phyloP scores from a whole-genome alignment of 352 stramenopile genomes.

The Pythium periplocum region DNA sequence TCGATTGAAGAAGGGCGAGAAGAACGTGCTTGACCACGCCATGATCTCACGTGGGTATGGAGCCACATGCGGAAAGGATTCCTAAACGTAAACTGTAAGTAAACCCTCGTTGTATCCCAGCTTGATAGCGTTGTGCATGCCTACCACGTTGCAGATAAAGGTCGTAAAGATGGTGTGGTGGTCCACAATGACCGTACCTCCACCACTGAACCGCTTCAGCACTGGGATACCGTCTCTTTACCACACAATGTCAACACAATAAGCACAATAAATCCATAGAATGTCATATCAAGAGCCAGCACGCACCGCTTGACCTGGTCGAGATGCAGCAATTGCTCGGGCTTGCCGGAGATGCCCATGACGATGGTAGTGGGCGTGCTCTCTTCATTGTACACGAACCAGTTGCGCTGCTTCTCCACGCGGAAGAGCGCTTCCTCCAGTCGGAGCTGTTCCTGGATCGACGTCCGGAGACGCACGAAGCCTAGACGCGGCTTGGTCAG shows the following conservation, averaged over 20 bases:
- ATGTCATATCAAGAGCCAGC: conserved; percentile 3
- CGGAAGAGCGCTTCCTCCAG: conserved; percentile 93
- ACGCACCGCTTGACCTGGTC: conserved; percentile 71
- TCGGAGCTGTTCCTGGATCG: conserved; percentile 80
- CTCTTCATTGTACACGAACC: conserved; percentile 78
- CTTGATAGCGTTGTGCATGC: background rate
- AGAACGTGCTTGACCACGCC: conserved; percentile 85
- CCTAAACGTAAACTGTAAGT: conserved; percentile 15
- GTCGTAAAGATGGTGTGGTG: conserved; percentile 90
- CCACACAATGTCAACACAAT: conserved; percentile 1
- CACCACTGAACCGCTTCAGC: conserved; percentile 94
- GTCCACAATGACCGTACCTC: conserved; percentile 97
- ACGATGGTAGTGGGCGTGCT: conserved; percentile 83
- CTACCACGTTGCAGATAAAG: conserved; percentile 85
- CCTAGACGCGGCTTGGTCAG: conserved; percentile 43
- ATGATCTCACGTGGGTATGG: conserved; percentile 92
- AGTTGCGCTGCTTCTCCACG: conserved; percentile 75
- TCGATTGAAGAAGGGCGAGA: conserved; percentile 68
- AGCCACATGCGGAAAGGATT: conserved; percentile 62
- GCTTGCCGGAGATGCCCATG: conserved; percentile 95
- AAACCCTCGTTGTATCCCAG: too few species aligned
- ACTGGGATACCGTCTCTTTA: conserved; percentile 76
- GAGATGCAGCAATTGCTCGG: conserved; percentile 85
- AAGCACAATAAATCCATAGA: background rate
- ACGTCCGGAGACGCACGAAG: conserved; percentile 58